Conservation (phyloP, 1,284 basidiomycete species). For the Leccinum variabile region DNA sequence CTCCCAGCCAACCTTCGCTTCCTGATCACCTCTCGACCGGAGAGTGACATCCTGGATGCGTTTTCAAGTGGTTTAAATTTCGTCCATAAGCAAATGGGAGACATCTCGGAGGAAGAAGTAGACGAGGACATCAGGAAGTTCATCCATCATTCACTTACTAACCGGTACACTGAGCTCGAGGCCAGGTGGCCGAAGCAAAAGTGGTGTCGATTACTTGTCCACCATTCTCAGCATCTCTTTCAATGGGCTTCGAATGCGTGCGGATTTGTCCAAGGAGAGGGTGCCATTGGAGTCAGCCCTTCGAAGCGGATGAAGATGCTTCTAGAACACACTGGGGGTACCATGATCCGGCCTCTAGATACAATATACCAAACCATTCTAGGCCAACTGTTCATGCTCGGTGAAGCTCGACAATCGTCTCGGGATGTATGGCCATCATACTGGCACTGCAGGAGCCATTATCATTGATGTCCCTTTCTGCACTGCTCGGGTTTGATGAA, state of each 20-base stretch:
- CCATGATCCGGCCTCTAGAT: neutral
- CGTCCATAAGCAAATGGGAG: too few relatives aligned
- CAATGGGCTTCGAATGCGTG: neutral
- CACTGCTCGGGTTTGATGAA: neutral
- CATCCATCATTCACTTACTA: too few relatives aligned
- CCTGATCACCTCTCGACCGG: too few relatives aligned
- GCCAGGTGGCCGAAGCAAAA: too few relatives aligned
- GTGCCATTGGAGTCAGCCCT: neutral
- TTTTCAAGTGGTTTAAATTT: too few relatives aligned
- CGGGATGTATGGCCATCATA: neutral
- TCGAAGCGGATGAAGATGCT: neutral
- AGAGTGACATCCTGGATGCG: too few relatives aligned
- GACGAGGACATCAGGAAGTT: too few relatives aligned
- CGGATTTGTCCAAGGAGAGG: neutral
- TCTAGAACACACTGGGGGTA: neutral
- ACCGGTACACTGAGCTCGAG: too few relatives aligned
- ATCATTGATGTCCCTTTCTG: neutral
- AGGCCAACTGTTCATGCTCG: neutral
- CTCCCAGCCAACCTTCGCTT: too few relatives aligned
- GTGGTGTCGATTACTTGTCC: too few relatives aligned
- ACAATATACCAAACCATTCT: neutral
- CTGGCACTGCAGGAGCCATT: neutral
- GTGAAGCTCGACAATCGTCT: neutral
- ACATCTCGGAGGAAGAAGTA: too few relatives aligned
- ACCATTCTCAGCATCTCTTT: too few relatives aligned